Base-by-base conservation (phyloP, 106 monocot genomes). In the Apostasia ramifera region DNA sequence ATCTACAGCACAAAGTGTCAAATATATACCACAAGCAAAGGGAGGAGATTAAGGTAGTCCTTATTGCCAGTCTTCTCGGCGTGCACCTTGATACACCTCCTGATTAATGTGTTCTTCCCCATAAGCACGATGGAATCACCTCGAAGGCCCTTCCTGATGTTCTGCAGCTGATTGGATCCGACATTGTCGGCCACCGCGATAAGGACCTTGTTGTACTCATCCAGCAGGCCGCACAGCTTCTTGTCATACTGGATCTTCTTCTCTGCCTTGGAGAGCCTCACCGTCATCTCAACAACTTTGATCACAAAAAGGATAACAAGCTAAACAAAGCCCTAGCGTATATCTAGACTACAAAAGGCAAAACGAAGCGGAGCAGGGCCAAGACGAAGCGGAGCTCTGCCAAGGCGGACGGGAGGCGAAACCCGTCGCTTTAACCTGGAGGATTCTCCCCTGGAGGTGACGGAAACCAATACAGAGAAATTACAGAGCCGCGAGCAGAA, bases 21-120 rank as follows among this genome's bases (percentile, higher is more conserved):
- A 48, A 59, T 47, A 11, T 53, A 44, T 82, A 94, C 94, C 44
- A 91, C 77, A 38, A 94, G 83, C 44, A 88, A 60, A 5, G 87
- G 79, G 5, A 88, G 71, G 11, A 94, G 77, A 66, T 83, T 83
- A 49, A 91, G 79, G 57, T 75, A 83, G 41, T 78, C 70, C 47
- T 57, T 53, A 69, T 91, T 91, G 50, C 90, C 90, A 12, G 85
- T 79, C 46, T 73, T 81, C 81, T 94, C 88, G 26, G 88, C 80
- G 56, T 94, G 83, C n/a, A 85, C 12, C 79, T 75, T 91, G 71
- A 94, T 78, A 61, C 91, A 88, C 0, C 94, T 73, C 72, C 91
- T 73, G 81, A 94, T 94, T 69, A 94, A 81, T 11, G 94, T 91
- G 71, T 94, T 93, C 86, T 93, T 93, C 44, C 92, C 92, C 92